These are phyloP conservation scores for Aphanomyces invadans DNA, from an alignment of 352 stramenopile species.

Conservation along the genomic window DNA sequence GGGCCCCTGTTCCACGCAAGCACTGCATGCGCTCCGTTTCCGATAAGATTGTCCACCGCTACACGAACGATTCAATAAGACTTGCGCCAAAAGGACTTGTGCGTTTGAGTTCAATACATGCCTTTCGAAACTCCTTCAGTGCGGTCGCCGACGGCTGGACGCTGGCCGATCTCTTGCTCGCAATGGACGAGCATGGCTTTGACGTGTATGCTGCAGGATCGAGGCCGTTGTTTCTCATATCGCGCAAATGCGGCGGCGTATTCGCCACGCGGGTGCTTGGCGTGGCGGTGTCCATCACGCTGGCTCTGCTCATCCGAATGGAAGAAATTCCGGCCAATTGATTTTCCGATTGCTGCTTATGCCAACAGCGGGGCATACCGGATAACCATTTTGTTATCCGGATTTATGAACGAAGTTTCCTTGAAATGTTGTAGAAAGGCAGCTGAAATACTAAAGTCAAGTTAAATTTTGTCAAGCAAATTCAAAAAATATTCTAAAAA, in stretches of 20 bases:
- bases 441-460: not conserved
- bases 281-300: not conserved
- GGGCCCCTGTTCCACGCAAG: constrained; percentile 47
- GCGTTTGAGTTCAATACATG: not conserved
- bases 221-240: too few relatives aligned
- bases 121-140: constrained; percentile 24
- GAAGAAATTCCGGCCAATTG: constrained; percentile 17
- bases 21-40: constrained; percentile 62
- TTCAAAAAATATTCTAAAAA: not conserved
- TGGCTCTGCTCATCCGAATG: constrained; percentile 16
- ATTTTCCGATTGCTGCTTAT: not conserved
- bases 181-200: constrained; percentile 14
- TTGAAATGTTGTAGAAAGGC: not conserved
- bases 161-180: not conserved
- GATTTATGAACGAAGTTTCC: not conserved
- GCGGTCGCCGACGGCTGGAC: constrained; percentile 22
- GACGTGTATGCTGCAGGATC: not conserved
- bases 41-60: constrained; percentile 75
- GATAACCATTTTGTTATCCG: constrained; percentile 15
- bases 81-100: not conserved
- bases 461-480: constrained; percentile 18
- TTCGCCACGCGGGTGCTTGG: not conserved
- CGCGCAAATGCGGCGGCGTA: too few relatives aligned
- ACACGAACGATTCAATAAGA: not conserved
- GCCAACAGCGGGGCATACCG: not conserved